Evolutionary conservation across 257 asterid species (phyloP).

Genomic region (Solanum bukasovii): DNA sequence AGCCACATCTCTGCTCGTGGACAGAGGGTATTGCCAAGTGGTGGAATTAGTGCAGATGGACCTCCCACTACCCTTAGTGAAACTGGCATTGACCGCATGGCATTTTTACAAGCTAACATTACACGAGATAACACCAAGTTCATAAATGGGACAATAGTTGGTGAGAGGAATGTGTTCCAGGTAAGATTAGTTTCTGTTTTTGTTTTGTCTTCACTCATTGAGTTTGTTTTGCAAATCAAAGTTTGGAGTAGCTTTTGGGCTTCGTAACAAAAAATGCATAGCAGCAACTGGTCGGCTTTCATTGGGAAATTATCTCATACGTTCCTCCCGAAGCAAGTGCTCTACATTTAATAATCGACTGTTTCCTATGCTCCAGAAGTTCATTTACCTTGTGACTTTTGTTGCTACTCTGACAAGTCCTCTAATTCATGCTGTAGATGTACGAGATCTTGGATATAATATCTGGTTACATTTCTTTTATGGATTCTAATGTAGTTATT

Average conservation of each 20-base stretch:
- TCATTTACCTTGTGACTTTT: not conserved
- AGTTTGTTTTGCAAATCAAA: not conserved
- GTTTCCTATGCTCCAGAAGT: not conserved
- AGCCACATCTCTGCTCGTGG: slow-evolving; percentile 86
- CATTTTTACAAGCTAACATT: slow-evolving; percentile 81
- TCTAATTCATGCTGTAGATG: not conserved
- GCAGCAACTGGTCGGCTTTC: not conserved
- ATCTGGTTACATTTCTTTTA: not conserved
- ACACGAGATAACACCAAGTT: slow-evolving; percentile 94
- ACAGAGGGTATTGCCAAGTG: slow-evolving; percentile 90
- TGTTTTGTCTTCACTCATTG: not conserved
- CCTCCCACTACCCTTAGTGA: slow-evolving; percentile 99
- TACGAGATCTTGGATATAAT: not conserved
- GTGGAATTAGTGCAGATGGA: slow-evolving; percentile 96
- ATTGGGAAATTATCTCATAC: not conserved
- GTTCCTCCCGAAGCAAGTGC: not conserved
- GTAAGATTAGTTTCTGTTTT: slow-evolving; percentile 23
- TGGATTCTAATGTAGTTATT: not conserved
- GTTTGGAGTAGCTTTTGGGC: not conserved
- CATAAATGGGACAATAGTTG: slow-evolving; percentile 87
- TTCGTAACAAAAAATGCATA: not conserved
- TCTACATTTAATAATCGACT: not conserved
- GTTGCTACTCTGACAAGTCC: not conserved
- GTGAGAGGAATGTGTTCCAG: slow-evolving; percentile 95
- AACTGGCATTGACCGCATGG: slow-evolving; percentile 92